phyloP scores from a whole-genome alignment of 495 filamentous ascomycete genomes.

The Aspergillus incahuasiensis region DNA sequence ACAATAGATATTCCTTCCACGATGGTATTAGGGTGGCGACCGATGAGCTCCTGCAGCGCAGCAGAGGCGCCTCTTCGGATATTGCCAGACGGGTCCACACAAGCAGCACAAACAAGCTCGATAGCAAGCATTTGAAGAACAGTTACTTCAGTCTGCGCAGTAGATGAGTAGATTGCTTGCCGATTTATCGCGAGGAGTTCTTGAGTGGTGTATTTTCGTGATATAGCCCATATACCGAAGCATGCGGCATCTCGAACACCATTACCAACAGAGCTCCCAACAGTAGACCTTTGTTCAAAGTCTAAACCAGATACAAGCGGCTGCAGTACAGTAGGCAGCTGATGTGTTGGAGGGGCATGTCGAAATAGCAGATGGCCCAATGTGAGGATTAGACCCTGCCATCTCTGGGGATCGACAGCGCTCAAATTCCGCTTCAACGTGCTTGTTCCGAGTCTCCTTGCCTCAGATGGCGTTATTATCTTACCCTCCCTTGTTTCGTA shows the following conservation, averaged over 20 bases:
- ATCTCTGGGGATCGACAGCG: constrained; percentile 71
- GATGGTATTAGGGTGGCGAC: constrained; percentile 82
- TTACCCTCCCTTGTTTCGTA: constrained; percentile 46
- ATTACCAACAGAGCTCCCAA: constrained; percentile 76
- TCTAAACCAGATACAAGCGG: constrained; percentile 67
- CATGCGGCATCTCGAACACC: constrained; percentile 96
- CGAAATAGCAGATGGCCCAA: constrained; percentile 81
- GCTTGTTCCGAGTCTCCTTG: constrained; percentile 25
- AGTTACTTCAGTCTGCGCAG: constrained; percentile 24
- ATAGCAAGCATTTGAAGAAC: constrained; percentile 73
- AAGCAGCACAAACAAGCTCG: constrained; percentile 75
- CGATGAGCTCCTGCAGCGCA: constrained; percentile 89
- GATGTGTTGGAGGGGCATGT: constrained; percentile 60
- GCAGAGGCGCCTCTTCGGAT: constrained; percentile 89
- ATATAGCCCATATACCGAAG: constrained; percentile 91
- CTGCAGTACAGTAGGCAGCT: constrained; percentile 65
- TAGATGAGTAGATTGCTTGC: constrained; percentile 26
- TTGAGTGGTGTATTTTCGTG: constrained; percentile 75
- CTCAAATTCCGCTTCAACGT: constrained; percentile 56
- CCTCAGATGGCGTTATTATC: constrained; percentile 34
- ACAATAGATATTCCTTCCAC: constrained; percentile 76
- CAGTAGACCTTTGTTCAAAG: constrained; percentile 80
- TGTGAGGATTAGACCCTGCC: constrained; percentile 89
- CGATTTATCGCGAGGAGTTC: constrained; percentile 65
- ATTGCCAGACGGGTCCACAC: constrained; percentile 85